phyloP scores from a whole-genome alignment of 2,329 filamentous ascomycete genomes.

The Exophiala spinifera region DNA sequence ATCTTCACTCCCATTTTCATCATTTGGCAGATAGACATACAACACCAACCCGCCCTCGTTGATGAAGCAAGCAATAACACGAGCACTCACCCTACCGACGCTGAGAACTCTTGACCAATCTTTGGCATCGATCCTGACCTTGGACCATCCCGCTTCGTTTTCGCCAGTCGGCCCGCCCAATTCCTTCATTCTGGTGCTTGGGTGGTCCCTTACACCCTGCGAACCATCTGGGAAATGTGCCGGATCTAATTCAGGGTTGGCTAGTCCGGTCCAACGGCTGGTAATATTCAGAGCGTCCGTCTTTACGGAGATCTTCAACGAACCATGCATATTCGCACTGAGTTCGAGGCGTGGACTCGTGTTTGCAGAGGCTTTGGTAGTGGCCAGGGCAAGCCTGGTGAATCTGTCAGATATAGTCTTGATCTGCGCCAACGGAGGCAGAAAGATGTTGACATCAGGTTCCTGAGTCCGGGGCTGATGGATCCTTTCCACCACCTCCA shows the following conservation, averaged over 20 bases:
- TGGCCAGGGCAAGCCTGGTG: constrained; percentile 69
- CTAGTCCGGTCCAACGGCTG: constrained; percentile 79
- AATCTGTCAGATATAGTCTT: constrained; percentile 95
- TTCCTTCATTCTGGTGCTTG: constrained; percentile 71
- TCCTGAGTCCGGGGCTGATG: constrained; percentile 89
- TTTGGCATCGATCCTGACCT: constrained; percentile 83
- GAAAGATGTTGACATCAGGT: constrained; percentile 87
- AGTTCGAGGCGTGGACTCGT: constrained; percentile 64
- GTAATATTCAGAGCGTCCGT: constrained; percentile 83
- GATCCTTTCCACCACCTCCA: constrained; percentile 81
- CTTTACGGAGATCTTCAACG: constrained; percentile 71
- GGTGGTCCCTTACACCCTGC: constrained; percentile 69
- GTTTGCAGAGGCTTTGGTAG: constrained; percentile 28
- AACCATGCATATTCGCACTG: constrained; percentile 91
- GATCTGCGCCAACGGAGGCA: constrained; percentile 81
- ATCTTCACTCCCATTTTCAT: constrained; percentile 38
- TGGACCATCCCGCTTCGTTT: constrained; percentile 81
- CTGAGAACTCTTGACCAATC: constrained; percentile 95
- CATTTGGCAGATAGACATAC: constrained; percentile 44
- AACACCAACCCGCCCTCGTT: constrained; percentile 46
- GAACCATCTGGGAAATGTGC: constrained; percentile 65
- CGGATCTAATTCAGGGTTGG: constrained; percentile 84
- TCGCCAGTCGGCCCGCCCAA: constrained; percentile 55
- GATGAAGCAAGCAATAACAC: constrained; percentile 78
- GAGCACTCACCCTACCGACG: constrained; percentile 81